These are phyloP conservation scores for Tuber borchii DNA, from an alignment of 495 filamentous ascomycete species.

Conservation along the genomic window DNA sequence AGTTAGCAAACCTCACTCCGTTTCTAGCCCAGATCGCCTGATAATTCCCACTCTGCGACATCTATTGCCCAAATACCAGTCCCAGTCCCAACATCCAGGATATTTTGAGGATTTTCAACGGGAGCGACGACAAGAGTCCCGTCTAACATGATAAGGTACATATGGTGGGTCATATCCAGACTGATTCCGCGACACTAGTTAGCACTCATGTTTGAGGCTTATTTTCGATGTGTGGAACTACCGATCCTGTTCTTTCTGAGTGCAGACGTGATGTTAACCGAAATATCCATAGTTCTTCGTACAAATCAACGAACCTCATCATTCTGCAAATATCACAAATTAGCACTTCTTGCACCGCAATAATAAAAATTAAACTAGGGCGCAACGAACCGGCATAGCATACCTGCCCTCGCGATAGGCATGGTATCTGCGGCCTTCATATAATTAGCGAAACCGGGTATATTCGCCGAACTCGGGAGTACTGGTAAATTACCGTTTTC, in stretches of 20 bases:
- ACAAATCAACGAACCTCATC: not conserved
- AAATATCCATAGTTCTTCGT: not conserved
- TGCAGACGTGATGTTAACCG: not conserved
- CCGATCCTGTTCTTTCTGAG: conserved; percentile 1
- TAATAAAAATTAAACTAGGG: not conserved
- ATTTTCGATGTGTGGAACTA: not conserved
- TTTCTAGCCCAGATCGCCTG: conserved; percentile 21
- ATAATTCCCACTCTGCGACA: conserved; percentile 8
- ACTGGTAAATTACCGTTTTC: not conserved
- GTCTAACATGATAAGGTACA: conserved; percentile 50
- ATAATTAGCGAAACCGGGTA: not conserved
- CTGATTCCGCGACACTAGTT: not conserved
- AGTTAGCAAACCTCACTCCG: not conserved
- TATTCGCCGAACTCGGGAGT: not conserved
- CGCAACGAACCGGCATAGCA: not conserved
- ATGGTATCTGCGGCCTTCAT: not conserved
- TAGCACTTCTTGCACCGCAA: not conserved
- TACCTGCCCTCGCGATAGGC: not conserved
- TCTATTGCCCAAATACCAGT: conserved; percentile 64
- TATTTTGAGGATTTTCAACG: conserved; percentile 48
- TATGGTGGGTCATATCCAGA: conserved; percentile 60
- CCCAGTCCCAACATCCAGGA: conserved; percentile 59
- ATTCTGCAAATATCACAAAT: not conserved
- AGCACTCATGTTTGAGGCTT: not conserved
- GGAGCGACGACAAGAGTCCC: conserved; percentile 54